These are phyloP conservation scores for Chaetoceros tenuissimus DNA, from an alignment of 108 stramenopile species.

Conservation along the genomic window DNA sequence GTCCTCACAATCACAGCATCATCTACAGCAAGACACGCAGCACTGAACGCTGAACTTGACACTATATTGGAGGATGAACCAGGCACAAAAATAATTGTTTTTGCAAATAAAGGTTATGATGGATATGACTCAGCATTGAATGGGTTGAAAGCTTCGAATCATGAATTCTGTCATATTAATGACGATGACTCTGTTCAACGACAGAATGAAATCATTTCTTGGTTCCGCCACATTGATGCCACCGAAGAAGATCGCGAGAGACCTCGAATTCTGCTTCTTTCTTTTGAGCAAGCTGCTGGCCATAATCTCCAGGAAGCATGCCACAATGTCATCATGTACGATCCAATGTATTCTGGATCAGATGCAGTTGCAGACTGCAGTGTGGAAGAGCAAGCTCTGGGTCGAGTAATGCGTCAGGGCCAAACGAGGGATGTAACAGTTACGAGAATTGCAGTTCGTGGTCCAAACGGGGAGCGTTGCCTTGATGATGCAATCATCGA, in stretches of 20 bases:
- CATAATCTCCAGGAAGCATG: slow-evolving; percentile 67
- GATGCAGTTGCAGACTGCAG: slow-evolving; percentile 59
- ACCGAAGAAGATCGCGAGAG: slow-evolving; percentile 54
- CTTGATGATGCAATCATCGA: slow-evolving; percentile 50
- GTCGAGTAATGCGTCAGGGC: slow-evolving; percentile 57
- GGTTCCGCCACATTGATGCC: slow-evolving; percentile 59
- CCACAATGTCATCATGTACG: slow-evolving; percentile 57
- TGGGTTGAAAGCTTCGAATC: slow-evolving; percentile 17
- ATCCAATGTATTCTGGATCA: slow-evolving; percentile 49
- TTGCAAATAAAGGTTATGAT: slow-evolving; percentile 51
- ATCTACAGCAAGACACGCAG: slow-evolving; percentile 23
- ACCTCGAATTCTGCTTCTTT: slow-evolving; percentile 53
- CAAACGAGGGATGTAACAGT: slow-evolving; percentile 46
- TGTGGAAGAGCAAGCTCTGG: slow-evolving; percentile 67
- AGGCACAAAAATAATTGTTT: slow-evolving; percentile 66
- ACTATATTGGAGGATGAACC: slow-evolving; percentile 34
- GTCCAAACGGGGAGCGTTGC: slow-evolving; percentile 53
- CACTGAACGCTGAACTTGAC: slow-evolving; percentile 33
- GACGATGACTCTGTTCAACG: slow-evolving; percentile 32
- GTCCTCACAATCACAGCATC: slow-evolving; percentile 40
- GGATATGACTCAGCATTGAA: slow-evolving; percentile 26
- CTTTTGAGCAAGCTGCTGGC: slow-evolving; percentile 64
- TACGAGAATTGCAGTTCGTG: slow-evolving; percentile 47
- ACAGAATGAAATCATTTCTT: slow-evolving; percentile 56
- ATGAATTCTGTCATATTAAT: slow-evolving; percentile 41